Conservation (phyloP, 441 rosid genomes). For the Breynia disticha region DNA sequence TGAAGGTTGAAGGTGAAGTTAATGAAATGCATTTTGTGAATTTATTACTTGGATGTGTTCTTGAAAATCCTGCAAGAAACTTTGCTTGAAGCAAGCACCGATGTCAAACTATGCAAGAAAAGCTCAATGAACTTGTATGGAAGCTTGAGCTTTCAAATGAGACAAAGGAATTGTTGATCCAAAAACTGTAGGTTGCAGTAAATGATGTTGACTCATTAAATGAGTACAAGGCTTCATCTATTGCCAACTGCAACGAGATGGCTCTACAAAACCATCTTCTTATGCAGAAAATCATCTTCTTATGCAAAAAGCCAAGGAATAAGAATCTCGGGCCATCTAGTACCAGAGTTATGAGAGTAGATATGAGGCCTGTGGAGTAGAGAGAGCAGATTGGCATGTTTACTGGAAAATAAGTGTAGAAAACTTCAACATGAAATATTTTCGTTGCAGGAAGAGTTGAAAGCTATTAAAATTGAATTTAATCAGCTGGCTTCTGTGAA, state of each 20-base stretch:
- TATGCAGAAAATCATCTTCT: slow-evolving; percentile 59
- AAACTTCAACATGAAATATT: slow-evolving; percentile 38
- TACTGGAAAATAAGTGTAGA: slow-evolving; percentile 49
- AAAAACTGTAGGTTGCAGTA: slow-evolving; percentile 54
- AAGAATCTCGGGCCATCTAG: slow-evolving; percentile 48
- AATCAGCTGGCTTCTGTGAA: slow-evolving; percentile 39
- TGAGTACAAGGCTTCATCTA: slow-evolving; percentile 45
- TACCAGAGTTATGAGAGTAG: slow-evolving; percentile 38
- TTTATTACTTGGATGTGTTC: slow-evolving; percentile 70
- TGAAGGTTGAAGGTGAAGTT: slow-evolving; percentile 83
- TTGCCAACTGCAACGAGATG: slow-evolving; percentile 49
- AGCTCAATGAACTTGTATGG: slow-evolving; percentile 40
- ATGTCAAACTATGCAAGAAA: slow-evolving; percentile 40
- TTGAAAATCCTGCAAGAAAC: slow-evolving; percentile 63
- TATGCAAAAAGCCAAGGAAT: slow-evolving; percentile 51
- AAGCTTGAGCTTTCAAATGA: slow-evolving; percentile 61
- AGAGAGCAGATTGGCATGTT: slow-evolving; percentile 54
- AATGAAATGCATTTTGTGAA: slow-evolving; percentile 62
- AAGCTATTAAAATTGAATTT: slow-evolving; percentile 30
- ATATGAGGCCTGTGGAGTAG: slow-evolving; percentile 49
- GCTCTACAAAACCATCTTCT: slow-evolving; percentile 50
- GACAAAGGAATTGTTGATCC: slow-evolving; percentile 52
- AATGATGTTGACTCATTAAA: slow-evolving; percentile 61
- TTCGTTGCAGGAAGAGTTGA: slow-evolving; percentile 49
- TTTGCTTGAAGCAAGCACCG: slow-evolving; percentile 49